Percentiles rank a stretch among this genome's conserved stretches.
Evolutionary conservation across 371 early-diverging fungal genomes (phyloP).

Genomic region (Mucor saturninus): DNA sequence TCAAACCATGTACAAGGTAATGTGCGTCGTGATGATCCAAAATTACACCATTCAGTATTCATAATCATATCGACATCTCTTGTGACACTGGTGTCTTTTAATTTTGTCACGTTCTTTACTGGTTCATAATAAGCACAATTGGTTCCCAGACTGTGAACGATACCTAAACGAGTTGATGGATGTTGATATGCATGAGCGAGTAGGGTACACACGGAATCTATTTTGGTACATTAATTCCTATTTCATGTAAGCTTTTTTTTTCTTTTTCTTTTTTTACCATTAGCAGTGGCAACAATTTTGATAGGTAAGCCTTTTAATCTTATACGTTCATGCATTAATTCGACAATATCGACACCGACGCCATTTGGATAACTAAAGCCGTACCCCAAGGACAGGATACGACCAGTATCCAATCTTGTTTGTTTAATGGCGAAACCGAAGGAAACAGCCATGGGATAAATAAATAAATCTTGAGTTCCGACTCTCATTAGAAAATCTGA

Average conservation of each 20-base stretch:
- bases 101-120: conserved; percentile 75
- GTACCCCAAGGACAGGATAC: conserved; percentile 44
- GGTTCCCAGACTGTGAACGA: conserved; percentile 94
- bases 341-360: conserved; percentile 51
- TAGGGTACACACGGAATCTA: conserved; percentile 92
- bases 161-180: conserved; percentile 84
- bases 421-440: conserved; percentile 56
- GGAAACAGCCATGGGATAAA: conserved; percentile 56
- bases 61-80: conserved; percentile 78
- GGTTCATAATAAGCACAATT: conserved; percentile 93
- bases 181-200: conserved; percentile 87
- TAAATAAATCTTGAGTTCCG: conserved; percentile 51
- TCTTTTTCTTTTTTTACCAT: conserved; percentile 60
- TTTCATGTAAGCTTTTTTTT: conserved; percentile 5
- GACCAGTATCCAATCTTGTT: conserved; percentile 43
- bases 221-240: neutral
- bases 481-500: conserved; percentile 51
- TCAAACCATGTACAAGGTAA: conserved; percentile 89
- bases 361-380: conserved; percentile 53
- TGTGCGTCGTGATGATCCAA: conserved; percentile 74
- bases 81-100: conserved; percentile 32
- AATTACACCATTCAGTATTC: conserved; percentile 89
- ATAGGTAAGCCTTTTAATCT: conserved; percentile 46
- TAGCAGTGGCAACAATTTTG: conserved; percentile 62
- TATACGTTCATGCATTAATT: conserved; percentile 49